Evolutionary conservation across 2,329 filamentous ascomycete genomes (phyloP).

Genomic region (Venturia pyrina): DNA sequence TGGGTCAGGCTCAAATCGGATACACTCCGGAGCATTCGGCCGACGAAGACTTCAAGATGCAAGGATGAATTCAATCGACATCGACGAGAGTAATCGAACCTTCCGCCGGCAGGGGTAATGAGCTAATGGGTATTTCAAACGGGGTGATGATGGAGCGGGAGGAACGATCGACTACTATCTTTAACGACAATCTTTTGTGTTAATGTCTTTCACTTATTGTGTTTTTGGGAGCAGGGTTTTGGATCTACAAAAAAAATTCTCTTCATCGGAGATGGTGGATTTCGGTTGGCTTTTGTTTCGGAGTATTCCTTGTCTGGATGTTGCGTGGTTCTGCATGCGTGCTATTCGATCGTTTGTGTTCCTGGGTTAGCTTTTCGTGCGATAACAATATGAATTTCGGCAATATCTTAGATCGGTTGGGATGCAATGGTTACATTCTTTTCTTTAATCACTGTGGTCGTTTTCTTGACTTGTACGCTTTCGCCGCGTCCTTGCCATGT

Average conservation of each 20-base stretch:
- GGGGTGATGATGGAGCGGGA: neutral
- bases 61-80: neutral
- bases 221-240: neutral
- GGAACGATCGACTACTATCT: conserved; percentile 5
- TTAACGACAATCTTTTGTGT: conserved; percentile 4
- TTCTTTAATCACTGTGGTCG: neutral
- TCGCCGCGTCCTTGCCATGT: no score
- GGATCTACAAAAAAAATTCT: neutral
- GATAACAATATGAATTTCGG: neutral
- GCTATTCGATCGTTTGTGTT: neutral
- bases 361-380: neutral
- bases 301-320: no score
- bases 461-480: no score
- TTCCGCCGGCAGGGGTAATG: conserved; percentile 1
- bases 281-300: neutral
- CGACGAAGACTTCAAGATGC: conserved; percentile 3
- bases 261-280: neutral
- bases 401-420: neutral
- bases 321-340: neutral
- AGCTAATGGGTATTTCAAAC: conserved; percentile 4
- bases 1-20: neutral
- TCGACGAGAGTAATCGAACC: neutral
- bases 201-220: conserved; percentile 8
- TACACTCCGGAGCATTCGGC: neutral
- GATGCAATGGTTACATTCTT: neutral